Conservation (phyloP, 495 filamentous ascomycete genomes). For the Astrothelium macrocarpum region DNA sequence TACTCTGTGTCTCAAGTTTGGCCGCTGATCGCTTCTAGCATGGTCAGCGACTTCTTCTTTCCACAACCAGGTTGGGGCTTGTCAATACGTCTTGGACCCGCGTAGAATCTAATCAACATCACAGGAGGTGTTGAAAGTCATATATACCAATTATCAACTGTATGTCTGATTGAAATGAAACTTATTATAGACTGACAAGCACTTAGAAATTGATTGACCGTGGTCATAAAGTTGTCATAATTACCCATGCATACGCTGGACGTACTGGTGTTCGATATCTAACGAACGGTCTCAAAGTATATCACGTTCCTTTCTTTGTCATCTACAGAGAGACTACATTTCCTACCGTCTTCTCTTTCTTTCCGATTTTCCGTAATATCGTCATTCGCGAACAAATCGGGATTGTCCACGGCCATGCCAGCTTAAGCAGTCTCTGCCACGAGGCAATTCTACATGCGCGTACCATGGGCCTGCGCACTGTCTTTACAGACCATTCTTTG, state of each 20-base stretch:
- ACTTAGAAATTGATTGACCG: constrained; percentile 78
- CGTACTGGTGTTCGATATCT: constrained; percentile 92
- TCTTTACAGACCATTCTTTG: constrained; percentile 96
- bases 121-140: constrained; percentile 87
- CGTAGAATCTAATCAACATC: not conserved
- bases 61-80: constrained; percentile 63
- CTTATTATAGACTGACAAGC: constrained; percentile 6
- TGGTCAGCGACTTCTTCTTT: constrained; percentile 99
- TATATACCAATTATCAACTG: constrained; percentile 86
- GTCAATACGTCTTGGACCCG: no score
- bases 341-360: constrained; percentile 96
- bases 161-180: constrained; percentile 12
- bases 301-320: constrained; percentile 90
- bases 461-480: constrained; percentile 91
- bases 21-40: constrained; percentile 40
- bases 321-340: constrained; percentile 93
- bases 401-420: constrained; percentile 94
- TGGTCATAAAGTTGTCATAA: constrained; percentile 94
- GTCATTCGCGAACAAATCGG: constrained; percentile 86
- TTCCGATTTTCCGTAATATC: constrained; percentile 93
- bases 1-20: not conserved
- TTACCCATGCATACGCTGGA: constrained; percentile 91
- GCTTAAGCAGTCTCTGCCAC: constrained; percentile 82
- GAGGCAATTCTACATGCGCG: constrained; percentile 91
- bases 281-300: constrained; percentile 96